Percentiles rank a stretch among this genome's conserved stretches.
These are phyloP conservation scores for Pinus albicaulis DNA, from an alignment of 75 land plant species.

Conservation along the genomic window DNA sequence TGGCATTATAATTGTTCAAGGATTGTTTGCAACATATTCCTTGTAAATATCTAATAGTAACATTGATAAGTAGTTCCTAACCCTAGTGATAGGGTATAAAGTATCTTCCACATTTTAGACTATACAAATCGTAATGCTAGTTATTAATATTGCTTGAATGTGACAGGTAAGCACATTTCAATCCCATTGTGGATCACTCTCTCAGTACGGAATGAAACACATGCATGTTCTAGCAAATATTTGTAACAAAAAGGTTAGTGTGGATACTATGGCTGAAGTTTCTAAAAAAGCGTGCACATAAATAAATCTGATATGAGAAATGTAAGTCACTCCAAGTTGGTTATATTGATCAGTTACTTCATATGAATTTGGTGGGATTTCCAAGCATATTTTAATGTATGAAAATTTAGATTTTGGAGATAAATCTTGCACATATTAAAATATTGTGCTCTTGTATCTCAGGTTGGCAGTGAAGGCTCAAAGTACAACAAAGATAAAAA, in stretches of 20 bases:
- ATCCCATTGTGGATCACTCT: slow-evolving; percentile 40
- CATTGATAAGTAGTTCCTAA: not conserved
- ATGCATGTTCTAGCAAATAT: slow-evolving; percentile 86
- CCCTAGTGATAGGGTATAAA: not conserved
- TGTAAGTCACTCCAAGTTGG: slow-evolving; percentile 45
- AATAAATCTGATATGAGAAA: slow-evolving; percentile 22
- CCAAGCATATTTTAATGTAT: not conserved
- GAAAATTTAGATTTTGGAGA: too few species aligned
- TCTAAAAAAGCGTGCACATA: slow-evolving; percentile 49
- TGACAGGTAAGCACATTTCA: slow-evolving; percentile 49
- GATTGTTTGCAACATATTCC: not conserved
- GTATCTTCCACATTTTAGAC: not conserved
- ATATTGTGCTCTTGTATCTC: not conserved
- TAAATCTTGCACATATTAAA: not conserved
- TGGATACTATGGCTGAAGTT: slow-evolving; percentile 53
- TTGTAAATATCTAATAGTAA: not conserved
- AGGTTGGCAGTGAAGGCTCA: not conserved
- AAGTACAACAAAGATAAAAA: not conserved
- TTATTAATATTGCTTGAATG: not conserved
- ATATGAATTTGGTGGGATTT: not conserved
- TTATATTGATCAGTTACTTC: not conserved
- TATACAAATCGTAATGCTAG: not conserved
- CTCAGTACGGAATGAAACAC: slow-evolving; percentile 89
- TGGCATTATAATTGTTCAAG: too few species aligned
- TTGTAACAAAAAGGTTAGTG: slow-evolving; percentile 67